Evolutionary conservation across 148 eudicot species (phyloP), one percentile per base, ranked within the genome.

Genomic region (Rhododendron henanense): DNA sequence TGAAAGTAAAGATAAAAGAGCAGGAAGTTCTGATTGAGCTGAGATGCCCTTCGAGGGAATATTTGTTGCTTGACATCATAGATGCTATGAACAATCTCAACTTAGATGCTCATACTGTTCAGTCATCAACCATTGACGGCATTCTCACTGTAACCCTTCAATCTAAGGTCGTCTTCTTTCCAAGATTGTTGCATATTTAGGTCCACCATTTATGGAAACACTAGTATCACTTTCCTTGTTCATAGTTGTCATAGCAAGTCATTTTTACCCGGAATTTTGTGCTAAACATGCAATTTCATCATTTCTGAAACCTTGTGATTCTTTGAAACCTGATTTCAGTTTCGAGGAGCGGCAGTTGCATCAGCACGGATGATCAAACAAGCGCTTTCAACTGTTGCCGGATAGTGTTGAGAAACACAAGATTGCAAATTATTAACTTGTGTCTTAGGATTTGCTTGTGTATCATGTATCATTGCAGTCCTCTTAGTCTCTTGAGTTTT

Each of bases 81-180:
- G 91, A 93, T 57, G 88, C 84, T 0, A 44, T 90, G 51, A 89
- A 83, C 84, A 88, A 84, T 81, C 92, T 91, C 83, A 86, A 88
- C 86, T 84, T 93, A 59, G 93, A 93, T 47, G 88, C 90, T 84
- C 90, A 88, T 51, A 85, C 92, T 13, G 91, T 93, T 81, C 92
- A 93, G 71, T 91, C 94, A 51, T 89, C 91, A 5, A 90, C 91
- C 19, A 78, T 84, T 18, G 88, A 90, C 74, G 93, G 93, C 74
- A 71, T 90, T 48, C 89, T 93, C 79, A 85, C 78, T 61, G 25
- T 91, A 79, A 87, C 87, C 77, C 90, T 93, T 47, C 88, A 91
- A 86, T 88, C 92, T 41, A 90, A 93, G 94, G 94, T 93, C 21
- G 8, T 7, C 50, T 71, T 71, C 76, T 71, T 71, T 71, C 39